Conservation (phyloP, 805 yeast genomes). For the Lachancea meyersii region DNA sequence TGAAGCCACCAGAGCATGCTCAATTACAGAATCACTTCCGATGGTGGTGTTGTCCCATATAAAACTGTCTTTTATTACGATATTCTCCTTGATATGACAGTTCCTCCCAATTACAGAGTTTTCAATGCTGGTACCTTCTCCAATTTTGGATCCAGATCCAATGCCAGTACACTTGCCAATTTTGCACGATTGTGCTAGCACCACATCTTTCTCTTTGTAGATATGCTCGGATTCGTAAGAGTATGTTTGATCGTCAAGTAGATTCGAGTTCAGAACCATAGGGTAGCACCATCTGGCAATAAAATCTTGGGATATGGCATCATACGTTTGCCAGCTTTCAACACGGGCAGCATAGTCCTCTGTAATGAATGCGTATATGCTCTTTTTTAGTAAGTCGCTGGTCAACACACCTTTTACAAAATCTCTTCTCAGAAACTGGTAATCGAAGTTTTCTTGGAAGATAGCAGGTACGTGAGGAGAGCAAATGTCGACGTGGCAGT, state of each 20-base stretch:
- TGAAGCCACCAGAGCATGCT: constrained; percentile 66
- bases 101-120: constrained; percentile 80
- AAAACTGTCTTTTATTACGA: constrained; percentile 63
- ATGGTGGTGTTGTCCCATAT: constrained; percentile 81
- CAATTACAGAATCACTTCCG: constrained; percentile 54
- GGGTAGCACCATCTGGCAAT: constrained; percentile 92
- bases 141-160: constrained; percentile 70
- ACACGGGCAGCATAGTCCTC: constrained; percentile 89
- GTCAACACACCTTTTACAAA: constrained; percentile 87
- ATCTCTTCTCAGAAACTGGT: constrained; percentile 77
- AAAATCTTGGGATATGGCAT: constrained; percentile 83
- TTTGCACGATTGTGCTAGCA: constrained; percentile 87
- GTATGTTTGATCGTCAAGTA: constrained; percentile 65
- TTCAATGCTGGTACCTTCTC: constrained; percentile 60
- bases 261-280: constrained; percentile 77
- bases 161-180: constrained; percentile 76
- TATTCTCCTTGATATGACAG: constrained; percentile 78
- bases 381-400: constrained; percentile 83
- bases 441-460: constrained; percentile 94
- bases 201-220: constrained; percentile 83
- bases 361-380: constrained; percentile 81
- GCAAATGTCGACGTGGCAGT: constrained; percentile 94
- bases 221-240: constrained; percentile 77
- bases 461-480: constrained; percentile 91
- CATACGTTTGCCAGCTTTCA: constrained; percentile 91